phyloP scores from a whole-genome alignment of 768 basidiomycete species.

The Paxillus rubicundulus region DNA sequence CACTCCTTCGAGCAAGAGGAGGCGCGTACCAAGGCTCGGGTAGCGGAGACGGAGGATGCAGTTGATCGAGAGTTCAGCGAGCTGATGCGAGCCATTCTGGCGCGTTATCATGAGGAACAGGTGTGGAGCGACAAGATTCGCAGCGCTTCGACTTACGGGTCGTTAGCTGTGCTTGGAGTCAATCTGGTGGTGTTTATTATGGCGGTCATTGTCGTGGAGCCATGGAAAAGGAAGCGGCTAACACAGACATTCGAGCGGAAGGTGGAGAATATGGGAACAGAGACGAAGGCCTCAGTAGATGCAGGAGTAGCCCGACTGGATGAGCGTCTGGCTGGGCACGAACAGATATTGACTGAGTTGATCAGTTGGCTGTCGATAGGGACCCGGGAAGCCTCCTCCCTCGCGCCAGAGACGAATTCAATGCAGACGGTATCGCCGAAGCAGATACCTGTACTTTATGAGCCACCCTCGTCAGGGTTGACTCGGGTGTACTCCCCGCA shows the following conservation, averaged over 20 bases:
- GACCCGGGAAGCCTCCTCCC: slow-evolving; percentile 6
- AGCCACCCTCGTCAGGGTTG: slow-evolving; percentile 8
- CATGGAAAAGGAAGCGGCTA: slow-evolving; percentile 88
- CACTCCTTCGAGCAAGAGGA: slow-evolving; percentile 86
- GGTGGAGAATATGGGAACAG: slow-evolving; percentile 53
- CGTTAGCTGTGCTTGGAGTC: slow-evolving; percentile 77
- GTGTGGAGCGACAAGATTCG: slow-evolving; percentile 99
- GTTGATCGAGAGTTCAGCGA: slow-evolving; percentile 87
- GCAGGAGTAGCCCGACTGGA: slow-evolving; percentile 48
- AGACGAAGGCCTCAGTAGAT: slow-evolving; percentile 43
- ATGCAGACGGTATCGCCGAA: slow-evolving; percentile 3
- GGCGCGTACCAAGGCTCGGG: slow-evolving; percentile 59
- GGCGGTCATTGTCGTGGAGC: slow-evolving; percentile 90
- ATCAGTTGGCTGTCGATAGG: slow-evolving; percentile 16
- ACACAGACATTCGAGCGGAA: slow-evolving; percentile 89
- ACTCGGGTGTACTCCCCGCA: slow-evolving; percentile 8
- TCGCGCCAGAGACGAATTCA: slow-evolving; percentile 2
- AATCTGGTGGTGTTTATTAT: slow-evolving; percentile 89
- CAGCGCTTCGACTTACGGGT: slow-evolving; percentile 91
- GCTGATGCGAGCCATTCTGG: slow-evolving; percentile 85
- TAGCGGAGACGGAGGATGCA: slow-evolving; percentile 67
- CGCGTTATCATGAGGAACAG: slow-evolving; percentile 96
- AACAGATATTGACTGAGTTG: slow-evolving; percentile 31
- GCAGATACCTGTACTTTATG: not conserved
- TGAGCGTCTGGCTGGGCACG: slow-evolving; percentile 49